Conservation (phyloP, 352 stramenopile species). For the Globisporangium paroecandrum region DNA sequence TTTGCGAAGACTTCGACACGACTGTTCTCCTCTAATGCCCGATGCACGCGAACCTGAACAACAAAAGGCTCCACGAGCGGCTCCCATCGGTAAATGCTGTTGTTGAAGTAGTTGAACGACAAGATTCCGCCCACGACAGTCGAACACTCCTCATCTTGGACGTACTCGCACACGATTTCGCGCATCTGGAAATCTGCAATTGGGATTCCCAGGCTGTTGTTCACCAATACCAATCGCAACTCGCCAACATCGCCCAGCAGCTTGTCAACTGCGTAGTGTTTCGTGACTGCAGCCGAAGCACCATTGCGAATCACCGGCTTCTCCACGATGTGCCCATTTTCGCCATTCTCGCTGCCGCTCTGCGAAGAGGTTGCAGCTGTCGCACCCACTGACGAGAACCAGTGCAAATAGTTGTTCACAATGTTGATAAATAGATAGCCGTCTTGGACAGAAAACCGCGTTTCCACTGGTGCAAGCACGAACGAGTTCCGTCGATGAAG, state of each 20-base stretch:
- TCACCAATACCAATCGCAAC: constrained; percentile 81
- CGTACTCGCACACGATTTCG: constrained; percentile 87
- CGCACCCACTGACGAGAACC: constrained; percentile 28
- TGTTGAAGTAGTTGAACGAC: constrained; percentile 89
- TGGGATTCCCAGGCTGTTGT: constrained; percentile 85
- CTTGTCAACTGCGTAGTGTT: constrained; percentile 66
- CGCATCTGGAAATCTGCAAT: constrained; percentile 85
- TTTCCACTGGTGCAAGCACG: constrained; percentile 76
- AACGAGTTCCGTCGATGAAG: constrained; percentile 73
- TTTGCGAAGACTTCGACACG: constrained; percentile 79
- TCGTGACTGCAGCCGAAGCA: background rate
- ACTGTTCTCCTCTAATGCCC: constrained; percentile 65
- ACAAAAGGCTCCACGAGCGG: constrained; percentile 83
- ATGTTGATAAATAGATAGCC: constrained; percentile 80
- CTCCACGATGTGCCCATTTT: constrained; percentile 8
- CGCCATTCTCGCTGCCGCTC: background rate
- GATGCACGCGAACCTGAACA: constrained; percentile 70
- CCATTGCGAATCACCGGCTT: background rate
- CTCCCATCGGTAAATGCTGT: constrained; percentile 89
- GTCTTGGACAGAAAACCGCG: constrained; percentile 85
- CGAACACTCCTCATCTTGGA: constrained; percentile 81
- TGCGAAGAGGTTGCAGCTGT: constrained; percentile 2
- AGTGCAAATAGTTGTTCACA: constrained; percentile 80
- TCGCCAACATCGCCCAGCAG: constrained; percentile 83
- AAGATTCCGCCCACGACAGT: constrained; percentile 75